Conservation (phyloP, 1,139 yeast genomes). For the Sugiyamaella pinicola region DNA sequence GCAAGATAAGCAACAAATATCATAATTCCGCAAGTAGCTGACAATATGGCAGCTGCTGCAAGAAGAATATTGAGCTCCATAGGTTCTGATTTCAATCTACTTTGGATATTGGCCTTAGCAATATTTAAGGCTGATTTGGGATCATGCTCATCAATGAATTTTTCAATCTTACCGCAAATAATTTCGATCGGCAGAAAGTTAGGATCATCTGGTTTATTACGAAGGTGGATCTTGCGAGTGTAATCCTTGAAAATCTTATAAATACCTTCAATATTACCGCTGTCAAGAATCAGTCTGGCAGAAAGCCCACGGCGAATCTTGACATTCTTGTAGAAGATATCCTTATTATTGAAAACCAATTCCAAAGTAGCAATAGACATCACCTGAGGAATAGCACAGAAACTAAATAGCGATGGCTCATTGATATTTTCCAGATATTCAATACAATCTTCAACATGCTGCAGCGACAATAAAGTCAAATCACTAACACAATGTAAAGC, state of each 20-base stretch:
- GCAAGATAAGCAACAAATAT: constrained; percentile 32
- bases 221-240: constrained; percentile 73
- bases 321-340: constrained; percentile 68
- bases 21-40: constrained; percentile 33
- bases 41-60: constrained; percentile 32
- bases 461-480: constrained; percentile 75
- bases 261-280: constrained; percentile 77
- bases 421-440: constrained; percentile 72
- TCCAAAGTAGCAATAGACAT: constrained; percentile 97
- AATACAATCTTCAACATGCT: constrained; percentile 76
- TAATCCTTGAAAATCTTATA: constrained; percentile 73
- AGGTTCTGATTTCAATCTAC: constrained; percentile 26
- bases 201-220: constrained; percentile 79
- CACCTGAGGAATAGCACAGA: constrained; percentile 97
- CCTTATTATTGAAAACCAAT: constrained; percentile 77
- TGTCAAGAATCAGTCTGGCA: constrained; percentile 68
- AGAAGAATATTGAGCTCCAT: constrained; percentile 29
- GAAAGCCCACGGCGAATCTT: constrained; percentile 95
- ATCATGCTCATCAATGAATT: constrained; percentile 63
- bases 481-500: constrained; percentile 75
- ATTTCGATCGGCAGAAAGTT: constrained; percentile 83
- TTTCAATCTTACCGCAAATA: constrained; percentile 84
- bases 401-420: constrained; percentile 83
- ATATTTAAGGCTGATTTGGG: constrained; percentile 27
- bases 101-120: constrained; percentile 22